Evolutionary conservation across 441 rosid species (phyloP).

Genomic region (Arabidopsis lyrata): DNA sequence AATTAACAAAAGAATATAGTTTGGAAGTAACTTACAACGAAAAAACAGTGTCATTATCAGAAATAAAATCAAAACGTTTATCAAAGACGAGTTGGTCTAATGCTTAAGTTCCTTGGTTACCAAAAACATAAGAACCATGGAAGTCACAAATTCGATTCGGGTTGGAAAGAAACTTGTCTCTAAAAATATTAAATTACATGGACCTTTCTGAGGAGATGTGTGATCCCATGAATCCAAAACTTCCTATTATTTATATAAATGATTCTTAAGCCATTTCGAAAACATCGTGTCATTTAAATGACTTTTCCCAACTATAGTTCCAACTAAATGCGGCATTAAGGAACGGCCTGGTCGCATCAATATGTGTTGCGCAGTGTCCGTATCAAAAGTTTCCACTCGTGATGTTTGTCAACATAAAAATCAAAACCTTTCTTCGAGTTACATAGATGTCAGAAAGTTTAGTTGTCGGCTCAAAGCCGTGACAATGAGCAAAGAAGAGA

Average conservation of each 20-base stretch:
- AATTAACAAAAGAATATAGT: background rate
- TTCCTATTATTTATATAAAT: background rate
- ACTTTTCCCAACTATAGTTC: conserved; percentile 8
- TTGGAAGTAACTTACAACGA: background rate
- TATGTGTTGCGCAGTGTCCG: conserved; percentile 16
- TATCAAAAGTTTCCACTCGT: conserved; percentile 20
- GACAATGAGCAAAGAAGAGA: conserved; percentile 30
- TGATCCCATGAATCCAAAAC: too few relatives aligned
- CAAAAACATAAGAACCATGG: too few relatives aligned
- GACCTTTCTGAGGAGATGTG: too few relatives aligned
- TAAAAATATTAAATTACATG: too few relatives aligned
- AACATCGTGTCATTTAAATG: conserved; percentile 8
- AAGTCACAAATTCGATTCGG: too few relatives aligned
- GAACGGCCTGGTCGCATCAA: conserved; percentile 17
- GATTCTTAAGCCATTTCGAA: background rate
- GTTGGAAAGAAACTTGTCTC: too few relatives aligned
- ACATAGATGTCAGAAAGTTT: conserved; percentile 22
- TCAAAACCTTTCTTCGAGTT: conserved; percentile 21
- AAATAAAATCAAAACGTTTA: background rate
- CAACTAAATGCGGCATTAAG: conserved; percentile 4
- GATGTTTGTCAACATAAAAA: conserved; percentile 1
- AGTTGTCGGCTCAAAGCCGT: conserved; percentile 31
- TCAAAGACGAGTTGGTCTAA: too few relatives aligned
- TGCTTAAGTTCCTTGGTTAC: too few relatives aligned
- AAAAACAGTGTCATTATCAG: conserved; percentile 1